phyloP scores from a whole-genome alignment of 1,284 basidiomycete species.

The Moesziomyces sp. region DNA sequence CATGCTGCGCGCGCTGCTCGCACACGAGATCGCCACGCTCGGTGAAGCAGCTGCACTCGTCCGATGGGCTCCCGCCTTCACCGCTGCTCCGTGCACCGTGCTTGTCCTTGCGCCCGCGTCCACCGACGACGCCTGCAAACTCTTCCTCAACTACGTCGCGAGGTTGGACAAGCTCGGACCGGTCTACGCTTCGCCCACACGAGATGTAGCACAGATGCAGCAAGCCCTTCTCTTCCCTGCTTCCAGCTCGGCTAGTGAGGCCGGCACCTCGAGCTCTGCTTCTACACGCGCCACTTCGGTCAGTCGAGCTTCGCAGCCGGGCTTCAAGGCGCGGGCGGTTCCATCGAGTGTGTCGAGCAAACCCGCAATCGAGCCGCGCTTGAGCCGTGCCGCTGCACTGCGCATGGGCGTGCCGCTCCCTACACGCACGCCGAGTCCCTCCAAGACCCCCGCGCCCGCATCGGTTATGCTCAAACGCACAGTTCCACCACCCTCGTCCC shows the following conservation, averaged over 20 bases:
- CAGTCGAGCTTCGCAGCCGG: not conserved
- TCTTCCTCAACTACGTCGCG: not conserved
- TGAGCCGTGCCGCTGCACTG: conserved; percentile 77
- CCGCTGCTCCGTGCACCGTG: conserved; percentile 24
- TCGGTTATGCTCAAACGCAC: conserved; percentile 34
- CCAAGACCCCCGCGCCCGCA: conserved; percentile 12
- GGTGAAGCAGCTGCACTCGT: conserved; percentile 32
- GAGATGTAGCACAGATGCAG: conserved; percentile 30
- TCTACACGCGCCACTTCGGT: conserved; percentile 10
- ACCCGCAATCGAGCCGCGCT: conserved; percentile 80
- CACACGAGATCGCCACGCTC: conserved; percentile 17
- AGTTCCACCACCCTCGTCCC: conserved; percentile 28
- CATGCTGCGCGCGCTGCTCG: conserved; percentile 48
- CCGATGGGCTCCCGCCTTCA: conserved; percentile 44
- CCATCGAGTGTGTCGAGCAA: conserved; percentile 60
- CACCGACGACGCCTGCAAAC: not conserved
- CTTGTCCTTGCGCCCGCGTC: conserved; percentile 30
- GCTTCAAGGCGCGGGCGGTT: conserved; percentile 17
- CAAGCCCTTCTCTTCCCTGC: conserved; percentile 44
- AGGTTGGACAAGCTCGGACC: not conserved
- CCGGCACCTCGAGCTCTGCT: not conserved
- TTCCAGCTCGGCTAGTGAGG: conserved; percentile 1
- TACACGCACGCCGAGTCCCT: conserved; percentile 4
- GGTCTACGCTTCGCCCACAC: conserved; percentile 43
- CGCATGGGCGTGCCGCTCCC: conserved; percentile 17